Evolutionary conservation across 257 asterid genomes (phyloP).

Genomic region (Nicotiana paniculata): DNA sequence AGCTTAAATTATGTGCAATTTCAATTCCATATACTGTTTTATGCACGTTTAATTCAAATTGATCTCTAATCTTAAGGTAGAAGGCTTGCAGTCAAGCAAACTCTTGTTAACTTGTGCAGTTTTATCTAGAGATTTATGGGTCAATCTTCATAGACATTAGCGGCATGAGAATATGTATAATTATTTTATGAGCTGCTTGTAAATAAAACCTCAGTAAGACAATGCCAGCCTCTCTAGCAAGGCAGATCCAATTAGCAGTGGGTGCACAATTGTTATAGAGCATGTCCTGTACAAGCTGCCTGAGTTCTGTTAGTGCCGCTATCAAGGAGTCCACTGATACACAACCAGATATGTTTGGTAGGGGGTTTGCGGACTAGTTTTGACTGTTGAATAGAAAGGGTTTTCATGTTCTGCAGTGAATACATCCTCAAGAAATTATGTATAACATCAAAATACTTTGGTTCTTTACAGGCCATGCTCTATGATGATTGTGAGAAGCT

Average conservation of each 20-base stretch:
- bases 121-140: neutral
- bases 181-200: neutral
- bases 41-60: neutral
- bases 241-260: neutral
- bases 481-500: constrained; percentile 70
- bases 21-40: neutral
- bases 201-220: neutral
- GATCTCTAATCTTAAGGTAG: neutral
- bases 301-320: neutral
- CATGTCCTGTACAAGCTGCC: neutral
- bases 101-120: neutral
- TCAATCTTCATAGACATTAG: neutral
- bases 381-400: neutral
- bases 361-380: neutral
- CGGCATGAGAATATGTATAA: neutral
- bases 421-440: neutral
- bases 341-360: neutral
- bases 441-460: neutral
- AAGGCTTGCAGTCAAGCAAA: neutral
- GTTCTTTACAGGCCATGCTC: constrained; percentile 47
- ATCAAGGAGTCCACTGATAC: neutral
- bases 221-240: neutral
- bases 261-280: neutral
- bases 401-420: neutral
- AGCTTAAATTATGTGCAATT: neutral